Evolutionary conservation across 192 early-diverging fungal genomes (phyloP), one percentile per base, ranked within the genome.

Genomic region (Umbelopsis vinacea): DNA sequence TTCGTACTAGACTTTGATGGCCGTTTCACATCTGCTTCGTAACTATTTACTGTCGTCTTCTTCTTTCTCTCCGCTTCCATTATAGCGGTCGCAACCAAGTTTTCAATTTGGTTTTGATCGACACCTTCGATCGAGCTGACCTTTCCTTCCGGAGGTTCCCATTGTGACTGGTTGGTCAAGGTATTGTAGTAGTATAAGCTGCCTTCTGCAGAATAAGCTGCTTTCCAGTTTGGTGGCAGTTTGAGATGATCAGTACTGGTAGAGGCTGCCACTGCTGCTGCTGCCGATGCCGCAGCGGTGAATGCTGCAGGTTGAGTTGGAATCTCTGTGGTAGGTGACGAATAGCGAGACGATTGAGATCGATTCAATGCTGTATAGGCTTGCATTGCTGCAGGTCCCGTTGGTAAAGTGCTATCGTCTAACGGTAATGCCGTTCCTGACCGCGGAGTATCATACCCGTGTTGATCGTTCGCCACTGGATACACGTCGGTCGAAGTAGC

Each of bases 161-260:
- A 89, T 46, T 85, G 86, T n/a, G 83, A 82, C 46, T 83, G 75
- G 9, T 79, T 74, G 2, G 86, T 89, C 12, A 86, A 69, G 40
- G 73, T 70, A 68, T 89, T 83, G 66, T 84, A 87, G 67, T 87
- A 87, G 45, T 87, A 89, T 4, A 83, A 68, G 11, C 73, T 73
- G 10, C 83, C 83, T 24, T 86, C 82, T 11, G 81, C 63, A 66
- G 82, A 77, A 3, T 38, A 74, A 12, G 84, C 81, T 45, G 73
- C 78, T 23, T 74, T 69, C 87, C 87, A 88, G 47, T 85, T 81
- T 15, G 79, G 76, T 19, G 87, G 84, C 15, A 87, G 72, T 53
- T 80, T 76, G 15, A 63, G 5, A n/a, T 63, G 17, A 29, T 63
- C 57, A n/a, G 33, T 37, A 35, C 33, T 35, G 19, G 57, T 12